Conservation (phyloP, 139 green algal genomes). For the Picochlorum sp. region DNA sequence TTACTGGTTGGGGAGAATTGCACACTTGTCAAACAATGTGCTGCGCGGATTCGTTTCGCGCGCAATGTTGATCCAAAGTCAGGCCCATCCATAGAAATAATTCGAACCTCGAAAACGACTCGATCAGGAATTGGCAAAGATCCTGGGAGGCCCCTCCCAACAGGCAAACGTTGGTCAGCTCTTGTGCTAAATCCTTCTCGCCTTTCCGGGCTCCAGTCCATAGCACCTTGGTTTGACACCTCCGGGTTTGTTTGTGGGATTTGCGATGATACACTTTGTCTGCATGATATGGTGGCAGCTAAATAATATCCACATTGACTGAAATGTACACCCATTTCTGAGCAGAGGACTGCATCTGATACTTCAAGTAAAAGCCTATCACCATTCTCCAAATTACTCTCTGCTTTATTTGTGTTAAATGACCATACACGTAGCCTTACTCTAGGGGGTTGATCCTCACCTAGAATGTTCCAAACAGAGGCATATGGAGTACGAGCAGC, state of each 20-base stretch:
- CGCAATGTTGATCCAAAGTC: slow-evolving; percentile 40
- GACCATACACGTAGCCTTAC: slow-evolving; percentile 68
- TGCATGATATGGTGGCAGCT: slow-evolving; percentile 58
- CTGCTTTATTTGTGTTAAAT: slow-evolving; percentile 26
- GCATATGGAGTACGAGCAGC: slow-evolving; percentile 31
- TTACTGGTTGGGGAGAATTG: slow-evolving; percentile 74
- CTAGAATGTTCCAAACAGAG: slow-evolving; percentile 34
- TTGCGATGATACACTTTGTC: too few species aligned
- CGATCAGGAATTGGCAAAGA: slow-evolving; percentile 4
- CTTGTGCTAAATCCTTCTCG: too few species aligned
- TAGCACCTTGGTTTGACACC: too few species aligned
- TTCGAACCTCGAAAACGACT: slow-evolving; percentile 62
- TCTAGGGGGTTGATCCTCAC: slow-evolving; percentile 53
- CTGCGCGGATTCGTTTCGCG: slow-evolving; percentile 59
- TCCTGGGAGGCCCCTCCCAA: not conserved
- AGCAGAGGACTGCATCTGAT: slow-evolving; percentile 67
- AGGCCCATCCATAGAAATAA: slow-evolving; percentile 35
- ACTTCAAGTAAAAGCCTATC: slow-evolving; percentile 35
- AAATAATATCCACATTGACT: slow-evolving; percentile 63
- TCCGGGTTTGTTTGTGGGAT: too few species aligned
- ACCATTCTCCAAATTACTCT: slow-evolving; percentile 10
- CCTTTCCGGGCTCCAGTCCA: not conserved
- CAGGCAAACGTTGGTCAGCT: too few species aligned
- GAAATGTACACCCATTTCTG: slow-evolving; percentile 87
- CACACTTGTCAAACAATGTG: slow-evolving; percentile 90